A percentile compares a stretch with the other conserved stretches of the same genome.
These are phyloP conservation scores for Amanita pallidorosea DNA, from an alignment of 768 basidiomycete species.

Conservation along the genomic window DNA sequence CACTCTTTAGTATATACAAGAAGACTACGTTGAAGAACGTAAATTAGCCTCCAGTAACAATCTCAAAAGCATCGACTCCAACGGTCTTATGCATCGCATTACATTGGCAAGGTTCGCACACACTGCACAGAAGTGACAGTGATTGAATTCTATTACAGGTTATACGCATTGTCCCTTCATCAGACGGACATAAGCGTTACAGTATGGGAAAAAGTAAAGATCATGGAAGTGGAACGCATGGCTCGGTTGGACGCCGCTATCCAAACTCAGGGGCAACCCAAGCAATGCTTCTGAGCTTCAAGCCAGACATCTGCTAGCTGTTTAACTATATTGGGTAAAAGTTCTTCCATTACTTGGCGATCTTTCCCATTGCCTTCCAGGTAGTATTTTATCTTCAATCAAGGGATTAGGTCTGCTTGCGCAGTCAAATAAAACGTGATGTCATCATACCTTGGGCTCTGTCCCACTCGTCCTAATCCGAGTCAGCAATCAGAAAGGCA, in stretches of 20 bases:
- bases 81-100: slow-evolving; percentile 62
- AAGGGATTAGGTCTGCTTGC: neutral
- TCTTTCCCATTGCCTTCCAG: slow-evolving; percentile 67
- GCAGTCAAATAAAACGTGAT: neutral
- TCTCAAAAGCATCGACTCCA: slow-evolving; percentile 31
- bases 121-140: neutral
- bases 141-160: slow-evolving; percentile 24
- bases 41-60: slow-evolving; percentile 18
- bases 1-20: slow-evolving; percentile 52
- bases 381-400: slow-evolving; percentile 74
- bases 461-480: slow-evolving; percentile 73
- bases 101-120: slow-evolving; percentile 51
- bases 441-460: slow-evolving; percentile 64
- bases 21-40: slow-evolving; percentile 53
- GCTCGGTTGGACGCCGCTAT: slow-evolving; percentile 9
- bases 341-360: slow-evolving; percentile 27
- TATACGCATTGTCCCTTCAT: slow-evolving; percentile 53
- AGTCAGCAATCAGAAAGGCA: neutral
- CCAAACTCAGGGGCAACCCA: neutral
- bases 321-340: slow-evolving; percentile 45
- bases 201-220: slow-evolving; percentile 56
- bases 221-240: slow-evolving; percentile 40
- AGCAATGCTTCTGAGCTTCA: slow-evolving; percentile 36
- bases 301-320: slow-evolving; percentile 64
- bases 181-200: slow-evolving; percentile 42